Percentiles rank a stretch among this genome's conserved stretches.
These are phyloP conservation scores for Xerocomus potaroensis DNA, from an alignment of 768 basidiomycete genomes.

Conservation along the genomic window DNA sequence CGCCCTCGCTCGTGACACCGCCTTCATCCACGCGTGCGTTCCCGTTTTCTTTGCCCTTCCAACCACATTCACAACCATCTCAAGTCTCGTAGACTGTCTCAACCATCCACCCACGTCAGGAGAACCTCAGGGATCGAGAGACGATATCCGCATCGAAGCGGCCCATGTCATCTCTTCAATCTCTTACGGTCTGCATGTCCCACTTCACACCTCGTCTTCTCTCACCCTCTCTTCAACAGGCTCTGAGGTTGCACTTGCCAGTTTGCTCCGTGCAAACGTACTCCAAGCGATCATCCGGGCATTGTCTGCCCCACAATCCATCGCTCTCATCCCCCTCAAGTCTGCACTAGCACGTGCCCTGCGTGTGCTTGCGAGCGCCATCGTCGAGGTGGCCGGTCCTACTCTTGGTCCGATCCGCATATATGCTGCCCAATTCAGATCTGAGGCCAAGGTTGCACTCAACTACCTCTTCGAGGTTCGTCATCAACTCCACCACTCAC, in stretches of 20 bases:
- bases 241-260: constrained; percentile 55
- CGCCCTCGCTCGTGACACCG: constrained; percentile 50
- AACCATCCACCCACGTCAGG: constrained; percentile 36
- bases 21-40: constrained; percentile 52
- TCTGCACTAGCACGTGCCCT: constrained; percentile 62
- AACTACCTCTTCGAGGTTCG: constrained; percentile 59
- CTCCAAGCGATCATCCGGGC: constrained; percentile 60
- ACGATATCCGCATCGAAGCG: constrained; percentile 63
- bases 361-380: constrained; percentile 51
- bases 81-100: constrained; percentile 60
- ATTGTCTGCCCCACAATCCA: constrained; percentile 39
- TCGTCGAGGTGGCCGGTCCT: constrained; percentile 68
- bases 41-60: neutral
- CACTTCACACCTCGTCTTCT: neutral
- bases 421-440: constrained; percentile 35
- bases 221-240: constrained; percentile 37
- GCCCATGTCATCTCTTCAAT: constrained; percentile 73
- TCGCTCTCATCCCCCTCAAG: constrained; percentile 39
- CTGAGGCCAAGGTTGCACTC: constrained; percentile 54
- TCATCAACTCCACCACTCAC: neutral
- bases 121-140: constrained; percentile 37
- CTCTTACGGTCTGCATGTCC: constrained; percentile 49
- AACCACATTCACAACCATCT: neutral
- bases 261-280: constrained; percentile 54
- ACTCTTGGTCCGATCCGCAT: constrained; percentile 57